Conservation (phyloP, 176 grass and related monocot genomes). For the Oryza brachyantha region DNA sequence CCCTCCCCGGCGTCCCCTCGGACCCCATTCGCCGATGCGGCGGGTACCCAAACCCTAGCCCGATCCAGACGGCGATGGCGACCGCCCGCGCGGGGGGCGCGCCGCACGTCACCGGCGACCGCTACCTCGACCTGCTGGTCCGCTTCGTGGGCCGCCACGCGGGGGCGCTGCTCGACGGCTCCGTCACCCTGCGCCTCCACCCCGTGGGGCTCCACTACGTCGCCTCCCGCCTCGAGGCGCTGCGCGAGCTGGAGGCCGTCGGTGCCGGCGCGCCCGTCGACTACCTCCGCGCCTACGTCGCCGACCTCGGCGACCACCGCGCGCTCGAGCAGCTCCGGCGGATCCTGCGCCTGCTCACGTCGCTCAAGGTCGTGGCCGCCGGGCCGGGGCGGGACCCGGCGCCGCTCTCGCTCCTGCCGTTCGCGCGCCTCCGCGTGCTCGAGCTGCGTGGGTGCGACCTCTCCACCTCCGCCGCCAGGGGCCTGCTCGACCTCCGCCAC, state of each 20-base stretch:
- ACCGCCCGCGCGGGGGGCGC: constrained; percentile 29
- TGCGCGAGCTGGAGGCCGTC: constrained; percentile 86
- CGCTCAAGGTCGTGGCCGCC: constrained; percentile 71
- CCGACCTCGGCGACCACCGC: constrained; percentile 93
- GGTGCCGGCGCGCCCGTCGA: constrained; percentile 87
- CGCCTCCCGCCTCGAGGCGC: constrained; percentile 83
- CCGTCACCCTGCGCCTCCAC: constrained; percentile 81
- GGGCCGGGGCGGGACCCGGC: constrained; percentile 67
- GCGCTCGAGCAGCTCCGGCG: constrained; percentile 85
- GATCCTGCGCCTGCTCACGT: constrained; percentile 78
- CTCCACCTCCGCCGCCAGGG: constrained; percentile 69
- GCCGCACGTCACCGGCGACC: constrained; percentile 69
- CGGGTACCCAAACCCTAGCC: constrained; percentile 42
- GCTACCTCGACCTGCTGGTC: constrained; percentile 79
- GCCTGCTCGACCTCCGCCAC: constrained; percentile 78
- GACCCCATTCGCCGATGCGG: constrained; percentile 27
- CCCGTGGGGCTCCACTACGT: constrained; percentile 94
- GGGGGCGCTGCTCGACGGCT: constrained; percentile 72
- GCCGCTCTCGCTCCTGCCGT: constrained; percentile 75
- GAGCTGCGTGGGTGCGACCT: constrained; percentile 79
- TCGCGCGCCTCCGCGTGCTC: constrained; percentile 64
- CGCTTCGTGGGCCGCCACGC: constrained; percentile 61
- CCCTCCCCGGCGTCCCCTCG: constrained; percentile 11
- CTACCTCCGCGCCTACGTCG: constrained; percentile 94
- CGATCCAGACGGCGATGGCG: constrained; percentile 31